phyloP scores from a whole-genome alignment of 177 flowering plant genomes.

The Vitis hybrid region DNA sequence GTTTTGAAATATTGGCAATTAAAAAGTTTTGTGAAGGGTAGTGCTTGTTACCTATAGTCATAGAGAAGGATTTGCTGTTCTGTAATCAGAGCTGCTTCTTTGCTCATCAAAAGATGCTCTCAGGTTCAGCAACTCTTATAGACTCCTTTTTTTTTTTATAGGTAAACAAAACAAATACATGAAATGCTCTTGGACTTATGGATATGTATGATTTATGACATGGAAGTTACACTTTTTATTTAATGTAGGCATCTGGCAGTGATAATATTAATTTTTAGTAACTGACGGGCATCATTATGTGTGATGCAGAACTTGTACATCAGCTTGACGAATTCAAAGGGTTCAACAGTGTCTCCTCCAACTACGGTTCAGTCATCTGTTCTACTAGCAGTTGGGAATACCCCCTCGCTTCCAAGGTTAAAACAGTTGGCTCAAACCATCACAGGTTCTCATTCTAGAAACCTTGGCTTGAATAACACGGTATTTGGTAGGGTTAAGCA shows the following conservation, averaged over 20 bases:
- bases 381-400: slow-evolving; percentile 59
- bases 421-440: slow-evolving; percentile 86
- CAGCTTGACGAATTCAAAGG: slow-evolving; percentile 60
- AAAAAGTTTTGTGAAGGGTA: no score
- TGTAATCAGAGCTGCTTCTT: no score
- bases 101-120: no score
- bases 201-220: neutral
- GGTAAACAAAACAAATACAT: no score
- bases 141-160: no score
- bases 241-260: neutral
- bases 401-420: slow-evolving; percentile 56
- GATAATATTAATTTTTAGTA: neutral
- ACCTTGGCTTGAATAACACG: slow-evolving; percentile 69
- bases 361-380: slow-evolving; percentile 72
- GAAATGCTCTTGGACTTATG: no score
- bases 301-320: slow-evolving; percentile 80
- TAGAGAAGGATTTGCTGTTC: no score
- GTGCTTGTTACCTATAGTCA: no score
- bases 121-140: no score
- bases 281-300: slow-evolving; percentile 17
- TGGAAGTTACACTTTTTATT: neutral
- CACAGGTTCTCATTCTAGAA: slow-evolving; percentile 51
- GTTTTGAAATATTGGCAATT: no score
- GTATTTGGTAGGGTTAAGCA: slow-evolving; percentile 72
- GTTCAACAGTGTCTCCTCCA: slow-evolving; percentile 80